phyloP scores from a whole-genome alignment of 176 grass and related monocot species.

The Bolboschoenus planiculmis region DNA sequence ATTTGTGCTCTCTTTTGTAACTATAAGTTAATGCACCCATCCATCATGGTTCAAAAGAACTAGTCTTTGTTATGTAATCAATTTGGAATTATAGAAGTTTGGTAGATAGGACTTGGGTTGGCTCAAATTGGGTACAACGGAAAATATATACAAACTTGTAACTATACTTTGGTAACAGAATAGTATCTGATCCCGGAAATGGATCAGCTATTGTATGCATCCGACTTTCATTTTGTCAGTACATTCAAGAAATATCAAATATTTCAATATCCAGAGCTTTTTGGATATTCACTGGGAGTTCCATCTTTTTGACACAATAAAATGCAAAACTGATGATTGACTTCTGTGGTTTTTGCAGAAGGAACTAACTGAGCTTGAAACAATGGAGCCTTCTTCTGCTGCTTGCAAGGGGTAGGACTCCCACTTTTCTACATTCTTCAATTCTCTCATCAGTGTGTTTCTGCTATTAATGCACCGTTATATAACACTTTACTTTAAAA shows the following conservation, averaged over 20 bases:
- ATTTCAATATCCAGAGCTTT: background rate
- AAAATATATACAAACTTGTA: background rate
- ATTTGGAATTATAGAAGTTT: background rate
- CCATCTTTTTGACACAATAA: background rate
- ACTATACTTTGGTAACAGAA: background rate
- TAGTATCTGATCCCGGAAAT: background rate
- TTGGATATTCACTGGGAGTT: background rate
- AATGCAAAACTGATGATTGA: conserved; percentile 2
- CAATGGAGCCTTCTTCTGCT: conserved; percentile 60
- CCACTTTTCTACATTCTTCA: conserved; percentile 15
- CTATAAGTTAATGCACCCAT: background rate
- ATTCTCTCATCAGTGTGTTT: background rate
- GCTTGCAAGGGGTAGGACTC: conserved; percentile 80
- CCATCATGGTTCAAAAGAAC: background rate
- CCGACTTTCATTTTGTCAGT: background rate
- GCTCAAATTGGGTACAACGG: background rate
- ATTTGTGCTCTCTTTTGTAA: background rate
- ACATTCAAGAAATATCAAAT: background rate
- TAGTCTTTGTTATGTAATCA: background rate
- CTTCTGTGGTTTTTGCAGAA: conserved; percentile 36
- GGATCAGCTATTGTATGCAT: background rate
- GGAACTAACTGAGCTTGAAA: conserved; percentile 77
- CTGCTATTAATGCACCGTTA: background rate
- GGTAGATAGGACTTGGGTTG: background rate
- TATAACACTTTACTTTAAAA: background rate